Base-by-base conservation (phyloP, 2,329 filamentous ascomycete species). In the Fusarium virguliforme region DNA sequence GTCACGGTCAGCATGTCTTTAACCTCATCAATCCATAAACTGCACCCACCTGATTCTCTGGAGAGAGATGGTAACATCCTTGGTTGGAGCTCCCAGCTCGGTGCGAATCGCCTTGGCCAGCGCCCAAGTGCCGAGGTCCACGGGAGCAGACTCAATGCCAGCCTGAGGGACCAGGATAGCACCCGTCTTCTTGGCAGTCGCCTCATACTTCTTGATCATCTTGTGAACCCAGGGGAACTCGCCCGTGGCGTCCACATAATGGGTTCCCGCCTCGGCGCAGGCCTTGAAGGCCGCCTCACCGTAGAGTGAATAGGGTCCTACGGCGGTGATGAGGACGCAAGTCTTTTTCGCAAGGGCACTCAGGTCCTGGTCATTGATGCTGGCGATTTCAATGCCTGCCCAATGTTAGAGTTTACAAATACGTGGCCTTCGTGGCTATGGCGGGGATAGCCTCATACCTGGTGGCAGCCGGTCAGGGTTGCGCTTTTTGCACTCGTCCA, bases 391-490 rank as follows among this genome's bases (percentile, higher is more conserved):
- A 56, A 91, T 85, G 32, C 75, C 86, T 86, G 4, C 18, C 6
- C 22, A n/a, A 3, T 38, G 15, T 57, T 6, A 60, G 35, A 34
- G 26, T 7, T 22, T 10, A 1, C 13, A 30, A 1, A 34, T 40
- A 34, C 35, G 22, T 7, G n/a, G 34, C 13, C 13, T 5, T 8
- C 15, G 43, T 8, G 37, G 40, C 41, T 34, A 12, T 8, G 60
- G 18, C 22, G 12, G 46, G 13, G 12, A 26, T 9, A 10, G 13
- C 13, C 41, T 74, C 82, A 75, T 87, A 93, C 92, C 89, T 76
- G 94, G 94, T 59, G 88, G 86, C 37, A 83, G 77, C 59, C 95
- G 90, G 79, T 97, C 90, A 3, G 90, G 85, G 77, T 92, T 92
- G 64, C 92, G 76, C 62, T 82, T 78, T 74, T 90, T 89, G 78